Percentiles rank a stretch among this genome's conserved stretches.
These are phyloP conservation scores for Zygoascus biomembranicola DNA, from an alignment of 805 yeast genomes.

Conservation along the genomic window DNA sequence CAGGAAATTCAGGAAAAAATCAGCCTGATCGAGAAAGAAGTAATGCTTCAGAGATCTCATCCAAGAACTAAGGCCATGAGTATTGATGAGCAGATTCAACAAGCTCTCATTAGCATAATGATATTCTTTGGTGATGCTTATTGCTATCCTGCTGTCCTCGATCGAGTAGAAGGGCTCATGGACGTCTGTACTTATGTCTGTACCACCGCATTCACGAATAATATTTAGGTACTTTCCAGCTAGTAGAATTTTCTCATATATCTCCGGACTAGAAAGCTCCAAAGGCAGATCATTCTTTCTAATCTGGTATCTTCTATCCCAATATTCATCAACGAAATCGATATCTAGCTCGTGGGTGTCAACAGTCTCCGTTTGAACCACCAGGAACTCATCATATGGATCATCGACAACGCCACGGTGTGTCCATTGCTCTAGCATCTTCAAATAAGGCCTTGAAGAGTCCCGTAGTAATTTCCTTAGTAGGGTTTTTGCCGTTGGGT, in stretches of 20 bases:
- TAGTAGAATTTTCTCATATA: slow-evolving; percentile 57
- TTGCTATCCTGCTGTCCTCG: slow-evolving; percentile 40
- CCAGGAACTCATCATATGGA: slow-evolving; percentile 73
- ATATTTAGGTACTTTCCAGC: slow-evolving; percentile 85
- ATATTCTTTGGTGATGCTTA: slow-evolving; percentile 55
- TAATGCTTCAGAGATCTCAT: slow-evolving; percentile 45
- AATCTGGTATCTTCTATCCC: slow-evolving; percentile 53
- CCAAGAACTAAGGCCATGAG: slow-evolving; percentile 46
- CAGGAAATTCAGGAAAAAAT: slow-evolving; percentile 45
- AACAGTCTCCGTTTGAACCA: slow-evolving; percentile 32
- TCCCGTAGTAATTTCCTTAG: slow-evolving; percentile 44
- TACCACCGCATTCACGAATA: slow-evolving; percentile 50
- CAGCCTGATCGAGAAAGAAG: slow-evolving; percentile 49
- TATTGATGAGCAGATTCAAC: slow-evolving; percentile 48
- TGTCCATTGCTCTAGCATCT: slow-evolving; percentile 74
- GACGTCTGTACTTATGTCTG: slow-evolving; percentile 26
- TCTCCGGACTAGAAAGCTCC: slow-evolving; percentile 45
- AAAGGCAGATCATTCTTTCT: slow-evolving; percentile 67
- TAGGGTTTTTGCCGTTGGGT: slow-evolving; percentile 45
- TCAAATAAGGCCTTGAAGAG: slow-evolving; percentile 55
- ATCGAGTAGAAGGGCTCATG: slow-evolving; percentile 24
- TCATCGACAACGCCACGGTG: slow-evolving; percentile 66
- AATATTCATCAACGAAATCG: slow-evolving; percentile 31
- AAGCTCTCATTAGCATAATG: slow-evolving; percentile 57
- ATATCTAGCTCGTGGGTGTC: slow-evolving; percentile 20